Percentiles rank a stretch among this genome's conserved stretches.
These are phyloP conservation scores for Selenicereus undatus DNA, from an alignment of 148 eudicot species.

Conservation along the genomic window DNA sequence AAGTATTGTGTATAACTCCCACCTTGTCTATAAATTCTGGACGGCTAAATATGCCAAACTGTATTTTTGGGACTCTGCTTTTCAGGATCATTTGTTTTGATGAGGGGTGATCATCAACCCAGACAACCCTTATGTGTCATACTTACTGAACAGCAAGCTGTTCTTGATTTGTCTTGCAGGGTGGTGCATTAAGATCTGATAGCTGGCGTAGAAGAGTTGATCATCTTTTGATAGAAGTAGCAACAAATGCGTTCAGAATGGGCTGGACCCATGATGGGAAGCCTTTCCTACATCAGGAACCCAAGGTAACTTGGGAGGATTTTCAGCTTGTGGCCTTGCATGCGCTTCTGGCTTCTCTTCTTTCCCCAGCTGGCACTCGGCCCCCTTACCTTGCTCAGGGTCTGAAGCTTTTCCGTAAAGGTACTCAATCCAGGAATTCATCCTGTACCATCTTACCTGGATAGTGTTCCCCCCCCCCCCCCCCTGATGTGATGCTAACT, in stretches of 20 bases:
- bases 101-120: background rate
- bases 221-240: slow-evolving; percentile 51
- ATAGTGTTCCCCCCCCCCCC: too few species aligned
- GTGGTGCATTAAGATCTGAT: slow-evolving; percentile 67
- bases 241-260: slow-evolving; percentile 55
- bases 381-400: slow-evolving; percentile 66
- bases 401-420: slow-evolving; percentile 74
- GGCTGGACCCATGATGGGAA: slow-evolving; percentile 43
- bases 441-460: background rate
- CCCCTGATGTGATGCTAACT: background rate
- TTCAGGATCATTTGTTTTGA: background rate
- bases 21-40: background rate
- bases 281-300: slow-evolving; percentile 21
- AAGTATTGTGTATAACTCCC: background rate
- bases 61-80: background rate
- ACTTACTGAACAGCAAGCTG: background rate
- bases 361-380: slow-evolving; percentile 64
- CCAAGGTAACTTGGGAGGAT: slow-evolving; percentile 45
- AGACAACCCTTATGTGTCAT: background rate
- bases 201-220: slow-evolving; percentile 67
- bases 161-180: slow-evolving; percentile 40
- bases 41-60: background rate
- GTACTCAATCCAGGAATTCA: slow-evolving; percentile 32
- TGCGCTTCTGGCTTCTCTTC: slow-evolving; percentile 84
- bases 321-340: slow-evolving; percentile 74